Conservation (phyloP, 345 rosid species). For the Xanthoceras sorbifolium region DNA sequence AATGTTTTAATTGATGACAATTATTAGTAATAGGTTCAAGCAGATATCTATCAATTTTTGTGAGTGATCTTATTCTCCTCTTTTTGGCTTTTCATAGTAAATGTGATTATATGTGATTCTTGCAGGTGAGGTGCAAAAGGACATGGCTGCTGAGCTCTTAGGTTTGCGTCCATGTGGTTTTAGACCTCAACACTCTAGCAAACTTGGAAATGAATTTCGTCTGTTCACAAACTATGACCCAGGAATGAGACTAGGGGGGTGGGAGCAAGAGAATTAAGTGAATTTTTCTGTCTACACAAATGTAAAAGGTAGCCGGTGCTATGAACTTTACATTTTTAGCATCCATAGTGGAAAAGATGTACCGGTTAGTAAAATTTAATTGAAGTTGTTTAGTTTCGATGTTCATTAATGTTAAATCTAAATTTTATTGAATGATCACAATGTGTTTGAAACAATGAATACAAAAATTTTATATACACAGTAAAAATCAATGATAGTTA, state of each 20-base stretch:
- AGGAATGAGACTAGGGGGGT: slow-evolving; percentile 80
- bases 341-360: neutral
- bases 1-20: neutral
- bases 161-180: slow-evolving; percentile 74
- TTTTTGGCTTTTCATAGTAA: neutral
- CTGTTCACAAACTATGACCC: slow-evolving; percentile 84
- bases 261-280: slow-evolving; percentile 54
- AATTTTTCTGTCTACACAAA: neutral
- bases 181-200: slow-evolving; percentile 79
- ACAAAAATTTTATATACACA: neutral
- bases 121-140: slow-evolving; percentile 88
- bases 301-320: neutral
- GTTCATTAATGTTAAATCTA: neutral
- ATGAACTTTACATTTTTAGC: neutral
- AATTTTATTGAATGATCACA: neutral
- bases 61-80: neutral
- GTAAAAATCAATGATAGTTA: neutral
- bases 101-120: slow-evolving; percentile 10
- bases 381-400: neutral
- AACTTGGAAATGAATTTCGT: slow-evolving; percentile 86
- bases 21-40: neutral
- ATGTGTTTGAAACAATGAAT: neutral
- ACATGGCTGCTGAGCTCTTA: slow-evolving; percentile 73
- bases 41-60: neutral
- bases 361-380: neutral